Conservation (phyloP, 352 stramenopile species). For the Phytopythium montanum region DNA sequence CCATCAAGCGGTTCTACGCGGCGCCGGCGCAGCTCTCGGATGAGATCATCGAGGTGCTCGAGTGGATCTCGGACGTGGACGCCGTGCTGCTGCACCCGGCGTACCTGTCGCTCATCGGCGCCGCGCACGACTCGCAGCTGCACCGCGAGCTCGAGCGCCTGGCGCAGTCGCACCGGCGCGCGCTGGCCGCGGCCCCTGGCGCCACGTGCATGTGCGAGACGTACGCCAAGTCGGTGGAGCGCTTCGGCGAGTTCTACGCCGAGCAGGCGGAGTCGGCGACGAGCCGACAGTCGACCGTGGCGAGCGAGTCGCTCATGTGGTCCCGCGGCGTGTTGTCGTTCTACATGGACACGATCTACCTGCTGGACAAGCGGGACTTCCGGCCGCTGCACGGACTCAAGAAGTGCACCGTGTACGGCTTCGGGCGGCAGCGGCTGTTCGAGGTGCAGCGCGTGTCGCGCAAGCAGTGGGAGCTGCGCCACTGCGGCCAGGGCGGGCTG, state of each 20-base stretch:
- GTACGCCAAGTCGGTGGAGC: slow-evolving; percentile 64
- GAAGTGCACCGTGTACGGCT: slow-evolving; percentile 72
- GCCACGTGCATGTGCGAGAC: slow-evolving; percentile 63
- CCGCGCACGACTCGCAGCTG: slow-evolving; percentile 43
- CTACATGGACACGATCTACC: slow-evolving; percentile 79
- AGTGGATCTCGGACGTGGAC: slow-evolving; percentile 73
- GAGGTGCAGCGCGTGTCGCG: slow-evolving; percentile 69
- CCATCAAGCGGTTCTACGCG: slow-evolving; percentile 61
- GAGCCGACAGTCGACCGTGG: slow-evolving; percentile 57
- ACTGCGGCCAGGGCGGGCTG: slow-evolving; percentile 43
- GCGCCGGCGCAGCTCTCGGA: slow-evolving; percentile 52
- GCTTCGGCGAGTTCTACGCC: slow-evolving; percentile 66
- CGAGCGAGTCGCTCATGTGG: slow-evolving; percentile 74
- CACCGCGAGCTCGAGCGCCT: slow-evolving; percentile 57
- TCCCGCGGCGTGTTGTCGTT: slow-evolving; percentile 68
- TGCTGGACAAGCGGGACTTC: slow-evolving; percentile 80
- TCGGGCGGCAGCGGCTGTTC: slow-evolving; percentile 72
- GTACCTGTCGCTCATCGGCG: slow-evolving; percentile 61
- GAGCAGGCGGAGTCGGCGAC: slow-evolving; percentile 37
- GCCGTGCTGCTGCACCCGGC: slow-evolving; percentile 48
- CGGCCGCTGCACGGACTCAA: slow-evolving; percentile 55
- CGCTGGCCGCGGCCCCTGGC: slow-evolving; percentile 18
- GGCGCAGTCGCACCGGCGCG: slow-evolving; percentile 41
- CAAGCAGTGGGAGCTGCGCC: slow-evolving; percentile 68
- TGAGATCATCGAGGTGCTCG: slow-evolving; percentile 67